Evolutionary conservation across 2,329 filamentous ascomycete species (phyloP).

Genomic region (Diaporthe citriasiana): DNA sequence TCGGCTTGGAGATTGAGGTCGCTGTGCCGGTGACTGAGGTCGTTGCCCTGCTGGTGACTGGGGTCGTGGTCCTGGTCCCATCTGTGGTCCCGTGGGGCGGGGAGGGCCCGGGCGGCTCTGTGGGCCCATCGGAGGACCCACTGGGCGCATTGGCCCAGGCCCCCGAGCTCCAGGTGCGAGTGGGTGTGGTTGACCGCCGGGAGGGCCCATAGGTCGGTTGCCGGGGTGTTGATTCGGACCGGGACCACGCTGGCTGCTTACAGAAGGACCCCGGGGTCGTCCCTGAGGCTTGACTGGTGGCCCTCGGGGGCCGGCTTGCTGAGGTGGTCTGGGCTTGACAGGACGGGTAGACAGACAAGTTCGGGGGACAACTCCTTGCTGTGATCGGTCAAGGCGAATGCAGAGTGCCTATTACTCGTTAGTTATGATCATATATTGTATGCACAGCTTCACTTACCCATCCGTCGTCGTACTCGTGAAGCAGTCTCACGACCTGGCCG

Average conservation of each 20-base stretch:
- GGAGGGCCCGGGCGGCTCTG: constrained; percentile 49
- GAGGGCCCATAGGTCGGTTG: constrained; percentile 58
- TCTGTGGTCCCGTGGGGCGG: constrained; percentile 50
- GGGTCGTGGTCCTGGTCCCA: constrained; percentile 52
- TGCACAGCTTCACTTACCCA: constrained; percentile 77
- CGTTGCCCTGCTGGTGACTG: constrained; percentile 59
- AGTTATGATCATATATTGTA: background rate
- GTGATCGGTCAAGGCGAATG: constrained; percentile 88
- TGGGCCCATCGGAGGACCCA: constrained; percentile 61
- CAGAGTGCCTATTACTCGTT: constrained; percentile 79
- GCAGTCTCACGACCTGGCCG: constrained; percentile 87
- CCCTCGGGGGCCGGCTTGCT: constrained; percentile 63
- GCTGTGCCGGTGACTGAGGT: constrained; percentile 54
- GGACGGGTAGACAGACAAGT: constrained; percentile 94
- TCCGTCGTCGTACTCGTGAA: constrained; percentile 98
- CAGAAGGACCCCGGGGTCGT: constrained; percentile 52
- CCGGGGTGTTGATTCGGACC: constrained; percentile 52
- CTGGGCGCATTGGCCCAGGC: constrained; percentile 49
- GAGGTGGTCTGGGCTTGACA: constrained; percentile 82
- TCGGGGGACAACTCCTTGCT: constrained; percentile 93
- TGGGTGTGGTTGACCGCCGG: constrained; percentile 50
- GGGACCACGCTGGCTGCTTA: constrained; percentile 57
- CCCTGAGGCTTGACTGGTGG: constrained; percentile 65
- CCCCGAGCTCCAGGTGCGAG: constrained; percentile 52
- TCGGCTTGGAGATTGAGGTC: constrained; percentile 64